Conservation (phyloP, 108 stramenopile genomes). For the Parietichytrium sp. region DNA sequence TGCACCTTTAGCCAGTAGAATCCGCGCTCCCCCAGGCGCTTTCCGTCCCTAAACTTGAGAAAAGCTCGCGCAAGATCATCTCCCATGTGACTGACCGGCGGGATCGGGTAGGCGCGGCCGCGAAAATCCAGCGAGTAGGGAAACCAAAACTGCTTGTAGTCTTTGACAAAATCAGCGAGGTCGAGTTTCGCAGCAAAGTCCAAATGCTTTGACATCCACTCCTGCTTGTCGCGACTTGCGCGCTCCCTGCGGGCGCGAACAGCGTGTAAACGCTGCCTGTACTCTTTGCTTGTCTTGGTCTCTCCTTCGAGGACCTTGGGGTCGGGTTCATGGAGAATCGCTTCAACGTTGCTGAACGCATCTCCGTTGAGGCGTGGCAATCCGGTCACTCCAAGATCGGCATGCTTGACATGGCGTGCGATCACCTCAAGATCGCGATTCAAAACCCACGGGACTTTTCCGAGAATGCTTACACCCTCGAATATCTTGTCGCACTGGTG, state of each 20-base stretch:
- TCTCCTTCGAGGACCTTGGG: not conserved
- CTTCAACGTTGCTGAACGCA: not conserved
- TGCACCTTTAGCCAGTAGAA: slow-evolving; percentile 95
- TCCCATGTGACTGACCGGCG: slow-evolving; percentile 93
- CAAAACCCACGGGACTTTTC: slow-evolving; percentile 78
- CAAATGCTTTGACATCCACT: slow-evolving; percentile 36
- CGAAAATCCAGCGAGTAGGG: slow-evolving; percentile 99
- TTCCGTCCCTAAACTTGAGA: slow-evolving; percentile 80
- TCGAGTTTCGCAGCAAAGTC: slow-evolving; percentile 78
- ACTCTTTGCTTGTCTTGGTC: slow-evolving; percentile 42
- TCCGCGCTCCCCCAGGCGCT: slow-evolving; percentile 82
- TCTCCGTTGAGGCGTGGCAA: slow-evolving; percentile 66
- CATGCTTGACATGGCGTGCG: slow-evolving; percentile 71
- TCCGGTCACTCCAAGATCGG: slow-evolving; percentile 75
- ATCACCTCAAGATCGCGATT: slow-evolving; percentile 74
- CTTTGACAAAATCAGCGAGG: slow-evolving; percentile 78
- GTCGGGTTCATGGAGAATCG: not conserved
- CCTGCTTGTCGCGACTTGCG: not conserved
- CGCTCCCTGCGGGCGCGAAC: not conserved
- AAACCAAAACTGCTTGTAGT: slow-evolving; percentile 85
- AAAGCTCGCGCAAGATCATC: slow-evolving; percentile 92
- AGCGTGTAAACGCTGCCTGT: slow-evolving; percentile 70
- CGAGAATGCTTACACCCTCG: slow-evolving; percentile 81
- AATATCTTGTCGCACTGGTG: slow-evolving; percentile 69
- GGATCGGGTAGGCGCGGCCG: slow-evolving; percentile 94